Conservation (phyloP, 257 asterid species). For the Fraxinus anomala region DNA sequence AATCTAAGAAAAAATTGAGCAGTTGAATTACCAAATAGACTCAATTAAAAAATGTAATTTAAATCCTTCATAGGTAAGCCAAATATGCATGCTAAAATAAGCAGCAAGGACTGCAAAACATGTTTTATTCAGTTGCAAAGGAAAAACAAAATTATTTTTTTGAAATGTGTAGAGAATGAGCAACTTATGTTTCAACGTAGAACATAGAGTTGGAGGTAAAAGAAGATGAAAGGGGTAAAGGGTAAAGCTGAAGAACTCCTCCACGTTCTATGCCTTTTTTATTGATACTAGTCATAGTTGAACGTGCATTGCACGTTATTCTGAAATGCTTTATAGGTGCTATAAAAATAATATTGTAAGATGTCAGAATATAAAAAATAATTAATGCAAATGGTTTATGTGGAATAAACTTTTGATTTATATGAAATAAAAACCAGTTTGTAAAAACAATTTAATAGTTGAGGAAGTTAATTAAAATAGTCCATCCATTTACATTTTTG, state of each 20-base stretch:
- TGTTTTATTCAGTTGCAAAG: neutral
- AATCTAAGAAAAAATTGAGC: constrained; percentile 44
- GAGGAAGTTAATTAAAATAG: too few relatives aligned
- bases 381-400: too few relatives aligned
- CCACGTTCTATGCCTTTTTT: constrained; percentile 11
- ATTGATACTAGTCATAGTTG: neutral
- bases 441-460: too few relatives aligned
- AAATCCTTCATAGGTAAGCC: neutral
- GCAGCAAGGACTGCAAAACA: neutral
- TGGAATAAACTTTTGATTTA: too few relatives aligned
- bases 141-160: neutral
- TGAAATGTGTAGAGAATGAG: neutral
- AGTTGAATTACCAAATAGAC: constrained; percentile 24
- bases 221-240: constrained; percentile 16
- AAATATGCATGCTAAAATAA: neutral
- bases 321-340: too few relatives aligned
- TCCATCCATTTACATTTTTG: too few relatives aligned
- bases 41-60: constrained; percentile 13
- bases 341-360: too few relatives aligned
- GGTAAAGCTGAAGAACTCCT: constrained; percentile 2
- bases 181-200: neutral
- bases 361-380: too few relatives aligned
- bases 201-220: neutral
- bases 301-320: too few relatives aligned
- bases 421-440: too few relatives aligned